Conservation (phyloP, 129 eudicot genomes). For the Mikania micrantha region DNA sequence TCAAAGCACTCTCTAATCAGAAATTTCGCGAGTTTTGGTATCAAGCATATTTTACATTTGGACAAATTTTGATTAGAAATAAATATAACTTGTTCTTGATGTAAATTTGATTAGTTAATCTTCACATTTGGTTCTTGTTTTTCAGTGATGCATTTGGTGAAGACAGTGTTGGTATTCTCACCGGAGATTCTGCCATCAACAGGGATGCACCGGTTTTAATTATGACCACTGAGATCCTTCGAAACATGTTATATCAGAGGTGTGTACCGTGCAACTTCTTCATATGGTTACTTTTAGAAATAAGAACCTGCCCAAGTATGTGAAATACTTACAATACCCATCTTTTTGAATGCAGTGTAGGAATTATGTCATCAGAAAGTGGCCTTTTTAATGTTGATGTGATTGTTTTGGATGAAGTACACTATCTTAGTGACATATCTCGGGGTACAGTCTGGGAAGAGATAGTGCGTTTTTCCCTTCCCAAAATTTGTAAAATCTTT, state of each 20-base stretch:
- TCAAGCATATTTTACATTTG: constrained; percentile 9
- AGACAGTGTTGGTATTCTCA: constrained; percentile 87
- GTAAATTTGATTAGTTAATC: not conserved
- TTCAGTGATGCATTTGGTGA: constrained; percentile 93
- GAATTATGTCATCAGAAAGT: constrained; percentile 70
- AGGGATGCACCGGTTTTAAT: constrained; percentile 89
- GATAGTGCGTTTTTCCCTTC: constrained; percentile 51
- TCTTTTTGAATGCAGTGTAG: constrained; percentile 64
- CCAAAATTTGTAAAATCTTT: constrained; percentile 3
- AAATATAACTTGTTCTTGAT: not conserved
- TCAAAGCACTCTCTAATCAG: constrained; percentile 95
- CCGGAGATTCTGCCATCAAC: constrained; percentile 93
- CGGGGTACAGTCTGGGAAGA: constrained; percentile 99
- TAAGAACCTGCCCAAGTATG: not conserved
- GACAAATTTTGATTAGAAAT: not conserved
- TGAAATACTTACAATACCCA: constrained; percentile 6
- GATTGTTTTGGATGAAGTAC: constrained; percentile 99
- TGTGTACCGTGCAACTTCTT: constrained; percentile 37
- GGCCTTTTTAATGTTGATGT: constrained; percentile 89
- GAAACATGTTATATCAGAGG: constrained; percentile 97
- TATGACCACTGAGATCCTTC: constrained; percentile 97
- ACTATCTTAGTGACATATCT: constrained; percentile 92
- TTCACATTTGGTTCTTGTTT: constrained; percentile 11
- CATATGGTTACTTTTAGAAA: not conserved
- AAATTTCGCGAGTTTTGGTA: constrained; percentile 95